A percentile compares a stretch with the other conserved stretches of the same genome.
Conservation (phyloP, 2,329 filamentous ascomycete genomes). For the Emergomyces africanus region DNA sequence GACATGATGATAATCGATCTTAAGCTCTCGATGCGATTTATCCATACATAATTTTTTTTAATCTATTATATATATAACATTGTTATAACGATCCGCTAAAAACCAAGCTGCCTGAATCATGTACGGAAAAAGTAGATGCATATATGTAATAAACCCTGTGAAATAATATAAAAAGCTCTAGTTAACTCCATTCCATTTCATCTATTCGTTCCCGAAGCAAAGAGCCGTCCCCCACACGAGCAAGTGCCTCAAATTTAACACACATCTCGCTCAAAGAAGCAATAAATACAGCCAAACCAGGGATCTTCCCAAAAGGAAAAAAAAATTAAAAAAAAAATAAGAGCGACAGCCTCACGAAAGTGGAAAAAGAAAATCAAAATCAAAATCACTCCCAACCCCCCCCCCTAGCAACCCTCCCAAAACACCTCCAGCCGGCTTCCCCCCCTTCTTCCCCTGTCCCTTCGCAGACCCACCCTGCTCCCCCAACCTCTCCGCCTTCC, state of each 20-base stretch:
- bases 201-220: background rate
- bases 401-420: slow-evolving; percentile 23
- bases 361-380: too few relatives aligned
- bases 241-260: background rate
- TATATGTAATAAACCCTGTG: background rate
- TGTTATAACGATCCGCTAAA: too few relatives aligned
- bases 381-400: slow-evolving; percentile 30
- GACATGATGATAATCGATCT: background rate
- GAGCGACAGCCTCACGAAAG: background rate
- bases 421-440: slow-evolving; percentile 26
- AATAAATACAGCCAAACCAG: background rate
- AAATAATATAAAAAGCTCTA: background rate
- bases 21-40: too few relatives aligned
- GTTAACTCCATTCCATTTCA: background rate
- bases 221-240: background rate
- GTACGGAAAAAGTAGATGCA: background rate
- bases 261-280: background rate
- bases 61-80: too few relatives aligned
- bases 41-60: too few relatives aligned
- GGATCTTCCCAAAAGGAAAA: background rate
- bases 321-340: background rate
- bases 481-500: slow-evolving; percentile 27
- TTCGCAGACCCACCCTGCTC: slow-evolving; percentile 28
- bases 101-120: background rate
- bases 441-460: slow-evolving; percentile 28